phyloP scores from a whole-genome alignment of 345 rosid genomes.

The Linum usitatissimum region DNA sequence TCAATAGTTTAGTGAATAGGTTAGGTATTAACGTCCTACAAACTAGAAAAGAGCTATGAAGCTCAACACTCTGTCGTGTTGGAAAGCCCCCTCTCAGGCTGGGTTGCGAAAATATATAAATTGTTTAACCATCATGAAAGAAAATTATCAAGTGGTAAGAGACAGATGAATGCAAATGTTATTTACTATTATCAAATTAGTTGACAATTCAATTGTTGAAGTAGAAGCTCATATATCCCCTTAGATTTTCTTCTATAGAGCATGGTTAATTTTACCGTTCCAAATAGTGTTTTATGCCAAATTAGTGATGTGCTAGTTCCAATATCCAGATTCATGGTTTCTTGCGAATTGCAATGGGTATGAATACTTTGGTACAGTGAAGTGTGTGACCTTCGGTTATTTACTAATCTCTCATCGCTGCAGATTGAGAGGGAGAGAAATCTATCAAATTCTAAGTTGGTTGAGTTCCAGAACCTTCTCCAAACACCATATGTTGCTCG shows the following conservation, averaged over 20 bases:
- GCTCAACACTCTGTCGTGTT: neutral
- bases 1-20: neutral
- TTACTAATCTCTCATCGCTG: constrained; percentile 8
- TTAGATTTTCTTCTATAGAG: no score
- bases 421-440: constrained; percentile 79
- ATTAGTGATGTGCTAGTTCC: neutral
- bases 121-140: neutral
- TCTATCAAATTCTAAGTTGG: constrained; percentile 45
- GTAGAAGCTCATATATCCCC: neutral
- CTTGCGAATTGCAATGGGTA: neutral
- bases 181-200: neutral
- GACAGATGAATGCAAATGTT: neutral
- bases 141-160: neutral
- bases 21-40: neutral
- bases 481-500: constrained; percentile 42
- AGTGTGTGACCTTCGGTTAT: constrained; percentile 1
- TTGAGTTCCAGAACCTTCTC: constrained; percentile 55
- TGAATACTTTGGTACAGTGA: neutral
- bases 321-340: neutral
- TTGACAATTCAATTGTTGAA: neutral
- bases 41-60: neutral
- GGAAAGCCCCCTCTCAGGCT: no score
- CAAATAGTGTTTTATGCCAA: neutral
- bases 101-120: no score
- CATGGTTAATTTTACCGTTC: neutral